Evolutionary conservation across 1,284 basidiomycete species (phyloP), one percentile per base, ranked within the genome.

Genomic region (Pascua sp.): DNA sequence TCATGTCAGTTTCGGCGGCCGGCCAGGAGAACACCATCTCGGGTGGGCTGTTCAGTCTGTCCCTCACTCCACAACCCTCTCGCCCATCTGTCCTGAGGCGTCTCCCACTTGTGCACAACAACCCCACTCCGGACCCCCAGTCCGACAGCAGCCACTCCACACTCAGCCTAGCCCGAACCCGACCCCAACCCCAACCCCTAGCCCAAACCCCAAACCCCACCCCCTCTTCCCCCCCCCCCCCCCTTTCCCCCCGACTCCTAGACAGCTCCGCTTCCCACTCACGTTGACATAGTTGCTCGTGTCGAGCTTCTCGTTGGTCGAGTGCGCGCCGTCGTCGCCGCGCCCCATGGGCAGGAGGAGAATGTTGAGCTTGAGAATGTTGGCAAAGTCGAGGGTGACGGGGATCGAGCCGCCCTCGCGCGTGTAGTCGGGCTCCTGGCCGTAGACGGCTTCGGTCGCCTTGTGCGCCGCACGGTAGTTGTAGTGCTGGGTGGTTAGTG

Each of bases 281-380:
- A 32, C 24, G 76, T 91, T 83, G 68, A 98, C 89, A 79, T 89
- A 98, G 81, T 98, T 98, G 58, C 85, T 86, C 50, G 83, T 82
- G 78, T 98, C 94, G 53, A 98, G 81, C 78, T 98, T 98, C 81
- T 98, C 95, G 77, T 96, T 96, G 24, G 90, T 96, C 39, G 73
- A 75, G 62, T 76, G 91, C 87, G 80, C 90, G 88, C 67, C 94
- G 69, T 98, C 94, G 70, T 95, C 91, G 5, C 90, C 89, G 55
- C 92, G 81, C 9, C 93, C 93, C 86, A 97, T 94, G 4, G 94
- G 94, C 51, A 97, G 80, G 24, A 97, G 79, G 44, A 94, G 77
- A 10, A 96, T 88, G 68, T 82, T 80, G 67, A 79, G 73, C 32
- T 84, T 84, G 49, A 97, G 80, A 49, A 85, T 84, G 72, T 98